Conservation (phyloP, 2,329 filamentous ascomycete genomes). For the Trichoderma lentiforme region DNA sequence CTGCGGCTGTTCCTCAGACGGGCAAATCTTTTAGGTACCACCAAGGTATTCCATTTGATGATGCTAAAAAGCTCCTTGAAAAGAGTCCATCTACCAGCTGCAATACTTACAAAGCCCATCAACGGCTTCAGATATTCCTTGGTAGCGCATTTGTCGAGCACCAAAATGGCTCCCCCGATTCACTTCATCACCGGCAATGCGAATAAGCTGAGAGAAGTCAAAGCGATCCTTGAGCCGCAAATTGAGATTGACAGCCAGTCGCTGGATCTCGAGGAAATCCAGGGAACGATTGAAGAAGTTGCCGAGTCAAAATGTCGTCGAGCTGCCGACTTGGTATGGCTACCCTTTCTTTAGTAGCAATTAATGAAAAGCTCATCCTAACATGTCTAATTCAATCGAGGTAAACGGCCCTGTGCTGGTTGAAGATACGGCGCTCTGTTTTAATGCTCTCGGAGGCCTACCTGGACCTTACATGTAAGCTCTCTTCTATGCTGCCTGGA, state of each 20-base stretch:
- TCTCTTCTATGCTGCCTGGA: neutral
- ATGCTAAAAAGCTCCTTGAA: neutral
- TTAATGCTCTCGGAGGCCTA: slow-evolving; percentile 83
- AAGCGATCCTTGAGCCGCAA: slow-evolving; percentile 73
- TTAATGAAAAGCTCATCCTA: neutral
- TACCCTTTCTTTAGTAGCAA: neutral
- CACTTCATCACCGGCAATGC: slow-evolving; percentile 97
- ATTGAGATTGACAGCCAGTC: slow-evolving; percentile 72
- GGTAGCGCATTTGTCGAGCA: neutral
- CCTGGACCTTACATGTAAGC: slow-evolving; percentile 92
- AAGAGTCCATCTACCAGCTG: neutral
- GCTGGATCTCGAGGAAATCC: slow-evolving; percentile 83
- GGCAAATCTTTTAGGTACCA: neutral
- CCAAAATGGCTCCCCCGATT: slow-evolving; percentile 39
- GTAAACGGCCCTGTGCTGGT: slow-evolving; percentile 84
- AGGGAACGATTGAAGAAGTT: slow-evolving; percentile 89
- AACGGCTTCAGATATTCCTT: neutral
- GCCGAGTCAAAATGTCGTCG: slow-evolving; percentile 80
- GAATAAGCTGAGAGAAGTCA: slow-evolving; percentile 89
- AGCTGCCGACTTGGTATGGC: slow-evolving; percentile 69
- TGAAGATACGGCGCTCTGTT: slow-evolving; percentile 94
- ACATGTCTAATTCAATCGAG: slow-evolving; percentile 42
- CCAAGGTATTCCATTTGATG: neutral
- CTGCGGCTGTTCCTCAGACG: neutral
- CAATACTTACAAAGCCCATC: neutral